These are phyloP conservation scores for Corinectria fuckeliana DNA, from an alignment of 2,329 filamentous ascomycete species.

Conservation along the genomic window DNA sequence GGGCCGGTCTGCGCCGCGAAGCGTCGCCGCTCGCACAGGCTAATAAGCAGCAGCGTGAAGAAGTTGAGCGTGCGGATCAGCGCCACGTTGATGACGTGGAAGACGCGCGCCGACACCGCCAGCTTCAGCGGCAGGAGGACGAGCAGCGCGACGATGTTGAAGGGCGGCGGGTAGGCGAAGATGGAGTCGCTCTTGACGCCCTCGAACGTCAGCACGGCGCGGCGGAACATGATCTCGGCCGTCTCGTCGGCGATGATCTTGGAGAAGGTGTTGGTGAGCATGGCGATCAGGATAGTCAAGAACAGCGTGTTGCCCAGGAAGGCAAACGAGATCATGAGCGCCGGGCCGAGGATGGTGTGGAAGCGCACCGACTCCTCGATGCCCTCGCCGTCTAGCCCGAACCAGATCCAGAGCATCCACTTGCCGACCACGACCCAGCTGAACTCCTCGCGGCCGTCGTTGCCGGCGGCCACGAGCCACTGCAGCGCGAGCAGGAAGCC, in stretches of 20 bases:
- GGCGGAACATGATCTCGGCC: slow-evolving; percentile 74
- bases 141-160: slow-evolving; percentile 71
- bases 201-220: slow-evolving; percentile 75
- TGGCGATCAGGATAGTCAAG: slow-evolving; percentile 75
- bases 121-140: slow-evolving; percentile 71
- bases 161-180: slow-evolving; percentile 72
- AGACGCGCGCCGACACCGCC: slow-evolving; percentile 65
- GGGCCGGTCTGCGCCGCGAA: slow-evolving; percentile 44
- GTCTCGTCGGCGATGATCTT: slow-evolving; percentile 72
- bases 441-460: slow-evolving; percentile 39
- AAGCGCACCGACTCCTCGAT: slow-evolving; percentile 62
- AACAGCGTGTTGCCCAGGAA: slow-evolving; percentile 79
- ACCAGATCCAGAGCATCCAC: slow-evolving; percentile 84
- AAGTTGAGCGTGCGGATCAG: slow-evolving; percentile 68
- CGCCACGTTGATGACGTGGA: slow-evolving; percentile 75
- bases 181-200: slow-evolving; percentile 76
- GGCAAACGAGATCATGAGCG: slow-evolving; percentile 74
- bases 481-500: slow-evolving; percentile 74
- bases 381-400: slow-evolving; percentile 70
- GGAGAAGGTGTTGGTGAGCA: slow-evolving; percentile 75
- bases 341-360: slow-evolving; percentile 70
- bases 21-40: slow-evolving; percentile 64
- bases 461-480: slow-evolving; percentile 59
- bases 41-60: slow-evolving; percentile 66
- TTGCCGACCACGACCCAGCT: slow-evolving; percentile 67